phyloP scores from a whole-genome alignment of 1,284 basidiomycete species.

The Malassezia psittaci region DNA sequence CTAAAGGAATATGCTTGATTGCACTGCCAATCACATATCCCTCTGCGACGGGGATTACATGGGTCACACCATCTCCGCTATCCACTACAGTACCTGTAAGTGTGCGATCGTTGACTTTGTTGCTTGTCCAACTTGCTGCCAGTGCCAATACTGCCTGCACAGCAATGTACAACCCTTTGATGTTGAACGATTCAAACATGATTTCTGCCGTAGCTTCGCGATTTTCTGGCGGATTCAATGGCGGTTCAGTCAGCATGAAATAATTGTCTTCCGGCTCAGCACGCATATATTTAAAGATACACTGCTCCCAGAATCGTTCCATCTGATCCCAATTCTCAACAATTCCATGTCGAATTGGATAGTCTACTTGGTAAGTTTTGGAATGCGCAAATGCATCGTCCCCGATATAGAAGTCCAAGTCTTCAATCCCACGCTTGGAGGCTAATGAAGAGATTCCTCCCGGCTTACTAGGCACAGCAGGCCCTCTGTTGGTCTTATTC shows the following conservation, averaged over 20 bases:
- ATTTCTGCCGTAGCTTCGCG: slow-evolving; percentile 98
- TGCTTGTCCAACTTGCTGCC: slow-evolving; percentile 92
- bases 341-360: slow-evolving; percentile 94
- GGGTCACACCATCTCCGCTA: slow-evolving; percentile 96
- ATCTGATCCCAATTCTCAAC: slow-evolving; percentile 99
- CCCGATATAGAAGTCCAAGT: slow-evolving; percentile 98
- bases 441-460: slow-evolving; percentile 52
- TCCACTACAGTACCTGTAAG: slow-evolving; percentile 97
- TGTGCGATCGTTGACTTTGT: slow-evolving; percentile 80
- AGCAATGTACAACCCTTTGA: slow-evolving; percentile 93
- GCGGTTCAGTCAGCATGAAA: slow-evolving; percentile 93
- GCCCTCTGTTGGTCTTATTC: slow-evolving; percentile 52
- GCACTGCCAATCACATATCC: slow-evolving; percentile 98
- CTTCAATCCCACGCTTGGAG: slow-evolving; percentile 93
- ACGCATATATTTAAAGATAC: slow-evolving; percentile 97
- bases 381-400: slow-evolving; percentile 92
- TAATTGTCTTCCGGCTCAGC: slow-evolving; percentile 99
- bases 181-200: slow-evolving; percentile 99
- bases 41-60: slow-evolving; percentile 87
- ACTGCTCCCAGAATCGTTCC: slow-evolving; percentile 99
- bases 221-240: slow-evolving; percentile 96
- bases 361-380: slow-evolving; percentile 82
- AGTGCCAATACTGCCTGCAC: slow-evolving; percentile 98
- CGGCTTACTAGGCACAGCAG: slow-evolving; percentile 70
- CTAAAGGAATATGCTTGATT: slow-evolving; percentile 98